Base-by-base conservation (phyloP, 2,329 filamentous ascomycete species). In the Xylaria sp. region DNA sequence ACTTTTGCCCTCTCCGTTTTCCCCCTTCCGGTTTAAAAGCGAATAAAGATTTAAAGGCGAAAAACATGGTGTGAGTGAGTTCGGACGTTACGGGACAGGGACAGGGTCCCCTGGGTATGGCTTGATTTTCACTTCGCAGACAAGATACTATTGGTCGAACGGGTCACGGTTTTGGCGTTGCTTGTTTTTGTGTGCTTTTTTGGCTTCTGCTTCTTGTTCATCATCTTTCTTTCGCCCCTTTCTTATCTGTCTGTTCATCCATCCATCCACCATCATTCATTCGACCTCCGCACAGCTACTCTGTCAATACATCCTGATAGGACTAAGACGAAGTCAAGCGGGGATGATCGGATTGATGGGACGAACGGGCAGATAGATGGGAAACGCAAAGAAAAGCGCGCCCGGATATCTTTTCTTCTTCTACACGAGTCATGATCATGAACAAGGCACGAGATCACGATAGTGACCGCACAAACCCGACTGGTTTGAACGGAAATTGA, bases 361-460 rank as follows among this genome's bases (percentile, higher is more conserved):
- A 44, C 6, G 15, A 49, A 47, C n/a, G 13, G 21, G 17, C 5
- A 41, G 11, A 13, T 11, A 37, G 27, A 37, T 5, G 27, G 29
- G 6, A 33, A 40, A 52, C 7, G 25, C 8, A 17, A 40, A 17
- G 10, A 5, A 27, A 21, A 37, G 3, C 19, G 23, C 19, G 13
- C 19, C 11, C 43, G 21, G 10, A 19, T 29, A 23, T 31, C 38
- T 58, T 49, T 35, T 4, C 17, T 21, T 15, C 15, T 44, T 35
- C 21, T 40, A 47, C 23, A 54, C 27, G 51, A 54, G n/a, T 54
- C 25, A 60, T 53, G 58, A 57, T 61, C 58, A 61, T 57, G 58
- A 60, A 31, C 37, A 35, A 25, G 29, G 43, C 23, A 56, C 44
- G 54, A 56, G 41, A 48, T 48, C n/a, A 58, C 23, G 56, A 58